These are phyloP conservation scores for Psilocybe tampanensis DNA, from an alignment of 768 basidiomycete species.

Conservation along the genomic window DNA sequence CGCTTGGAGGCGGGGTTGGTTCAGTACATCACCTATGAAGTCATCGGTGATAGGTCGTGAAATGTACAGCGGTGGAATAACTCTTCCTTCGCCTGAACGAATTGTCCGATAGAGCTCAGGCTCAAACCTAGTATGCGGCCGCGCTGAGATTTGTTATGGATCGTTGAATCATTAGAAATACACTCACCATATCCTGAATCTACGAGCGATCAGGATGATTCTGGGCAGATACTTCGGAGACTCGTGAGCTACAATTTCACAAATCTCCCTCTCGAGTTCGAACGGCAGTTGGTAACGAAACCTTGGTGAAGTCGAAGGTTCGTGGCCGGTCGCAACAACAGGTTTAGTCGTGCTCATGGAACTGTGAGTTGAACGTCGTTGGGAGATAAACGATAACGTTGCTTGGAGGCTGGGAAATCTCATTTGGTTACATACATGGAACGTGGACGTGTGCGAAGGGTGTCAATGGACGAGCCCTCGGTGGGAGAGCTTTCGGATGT, in stretches of 20 bases:
- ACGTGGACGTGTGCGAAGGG: too few species aligned
- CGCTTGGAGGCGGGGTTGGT: not conserved
- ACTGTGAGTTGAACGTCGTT: too few species aligned
- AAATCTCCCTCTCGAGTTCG: slow-evolving; percentile 21
- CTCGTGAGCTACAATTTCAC: slow-evolving; percentile 10
- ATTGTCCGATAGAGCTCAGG: slow-evolving; percentile 12
- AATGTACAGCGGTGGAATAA: slow-evolving; percentile 8
- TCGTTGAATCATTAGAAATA: too few species aligned
- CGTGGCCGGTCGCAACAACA: too few species aligned
- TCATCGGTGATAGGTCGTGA: not conserved
- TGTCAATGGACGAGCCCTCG: too few species aligned
- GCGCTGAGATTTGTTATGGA: not conserved
- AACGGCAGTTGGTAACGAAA: slow-evolving; percentile 1
- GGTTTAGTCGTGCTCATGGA: too few species aligned
- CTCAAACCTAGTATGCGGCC: not conserved
- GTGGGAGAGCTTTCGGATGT: too few species aligned
- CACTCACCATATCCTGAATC: slow-evolving; percentile 5
- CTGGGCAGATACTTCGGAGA: slow-evolving; percentile 10
- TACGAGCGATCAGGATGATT: not conserved
- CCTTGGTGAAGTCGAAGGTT: too few species aligned
- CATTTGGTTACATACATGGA: too few species aligned
- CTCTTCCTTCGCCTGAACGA: slow-evolving; percentile 9
- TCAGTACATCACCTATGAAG: not conserved
- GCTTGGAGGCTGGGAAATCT: too few species aligned
- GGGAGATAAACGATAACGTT: too few species aligned